Evolutionary conservation across 768 basidiomycete species (phyloP).

Genomic region (Mycena amicta): DNA sequence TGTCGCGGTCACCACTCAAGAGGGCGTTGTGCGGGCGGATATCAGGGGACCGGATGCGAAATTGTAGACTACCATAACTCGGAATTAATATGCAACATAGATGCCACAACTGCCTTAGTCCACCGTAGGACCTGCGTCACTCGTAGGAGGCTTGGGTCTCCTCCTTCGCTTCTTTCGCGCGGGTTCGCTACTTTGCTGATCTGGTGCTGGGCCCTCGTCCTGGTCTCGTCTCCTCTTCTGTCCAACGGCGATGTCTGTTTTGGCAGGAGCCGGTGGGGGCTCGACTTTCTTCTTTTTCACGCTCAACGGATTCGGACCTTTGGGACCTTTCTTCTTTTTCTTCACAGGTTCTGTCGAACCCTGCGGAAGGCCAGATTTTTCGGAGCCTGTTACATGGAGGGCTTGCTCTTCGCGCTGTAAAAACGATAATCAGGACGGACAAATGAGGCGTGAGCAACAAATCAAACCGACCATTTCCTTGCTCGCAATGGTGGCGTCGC

Average conservation of each 20-base stretch:
- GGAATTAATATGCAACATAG: slow-evolving; percentile 24
- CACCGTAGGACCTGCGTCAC: background rate
- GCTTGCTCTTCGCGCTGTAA: slow-evolving; percentile 65
- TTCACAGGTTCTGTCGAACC: slow-evolving; percentile 41
- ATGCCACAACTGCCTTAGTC: slow-evolving; percentile 14
- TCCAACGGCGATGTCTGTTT: slow-evolving; percentile 1
- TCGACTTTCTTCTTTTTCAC: slow-evolving; percentile 79
- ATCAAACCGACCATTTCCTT: slow-evolving; percentile 52
- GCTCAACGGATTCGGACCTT: slow-evolving; percentile 90
- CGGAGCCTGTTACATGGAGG: slow-evolving; percentile 52
- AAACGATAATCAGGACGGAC: slow-evolving; percentile 1
- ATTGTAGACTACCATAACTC: background rate
- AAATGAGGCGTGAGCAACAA: background rate
- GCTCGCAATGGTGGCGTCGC: slow-evolving; percentile 67
- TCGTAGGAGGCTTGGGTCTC: background rate
- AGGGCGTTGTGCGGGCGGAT: slow-evolving; percentile 73
- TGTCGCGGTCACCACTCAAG: slow-evolving; percentile 78
- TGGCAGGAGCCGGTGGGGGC: slow-evolving; percentile 2
- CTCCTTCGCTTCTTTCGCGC: slow-evolving; percentile 17
- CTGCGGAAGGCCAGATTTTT: slow-evolving; percentile 44
- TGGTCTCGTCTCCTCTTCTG: slow-evolving; percentile 21
- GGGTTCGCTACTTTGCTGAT: background rate
- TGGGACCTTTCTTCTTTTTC: slow-evolving; percentile 71
- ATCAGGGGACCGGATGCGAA: slow-evolving; percentile 42
- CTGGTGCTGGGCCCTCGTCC: slow-evolving; percentile 14